Evolutionary conservation across 2,329 filamentous ascomycete genomes (phyloP).

Genomic region (Aureobasidium pullulans): DNA sequence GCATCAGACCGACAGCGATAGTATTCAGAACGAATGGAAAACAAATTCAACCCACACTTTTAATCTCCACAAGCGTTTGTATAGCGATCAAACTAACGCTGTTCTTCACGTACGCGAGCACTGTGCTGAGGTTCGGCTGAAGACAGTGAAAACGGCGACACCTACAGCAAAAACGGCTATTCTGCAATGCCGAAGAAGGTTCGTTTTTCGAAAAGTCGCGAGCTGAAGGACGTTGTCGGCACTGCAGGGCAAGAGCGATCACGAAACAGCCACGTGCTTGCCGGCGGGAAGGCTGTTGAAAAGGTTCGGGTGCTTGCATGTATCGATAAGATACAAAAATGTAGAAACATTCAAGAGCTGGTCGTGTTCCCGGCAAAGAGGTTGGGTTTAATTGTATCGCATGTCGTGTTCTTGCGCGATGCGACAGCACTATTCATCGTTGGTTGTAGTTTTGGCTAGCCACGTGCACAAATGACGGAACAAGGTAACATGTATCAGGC

Average conservation of each 20-base stretch:
- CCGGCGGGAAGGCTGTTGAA: background rate
- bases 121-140: too few relatives aligned
- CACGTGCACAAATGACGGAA: background rate
- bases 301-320: too few relatives aligned
- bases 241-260: conserved; percentile 1
- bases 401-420: background rate
- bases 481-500: background rate
- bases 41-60: too few relatives aligned
- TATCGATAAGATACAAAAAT: too few relatives aligned
- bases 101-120: too few relatives aligned
- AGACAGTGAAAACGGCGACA: too few relatives aligned
- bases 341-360: too few relatives aligned
- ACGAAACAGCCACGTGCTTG: background rate
- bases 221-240: background rate
- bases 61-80: too few relatives aligned
- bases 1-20: too few relatives aligned
- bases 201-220: background rate
- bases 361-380: background rate
- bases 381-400: background rate
- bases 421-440: background rate
- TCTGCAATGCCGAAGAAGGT: background rate
- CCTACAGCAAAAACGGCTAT: too few relatives aligned
- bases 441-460: background rate
- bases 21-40: too few relatives aligned
- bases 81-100: too few relatives aligned